Base-by-base conservation (phyloP, 2,329 filamentous ascomycete species). In the Arthrobotrys musiformis region DNA sequence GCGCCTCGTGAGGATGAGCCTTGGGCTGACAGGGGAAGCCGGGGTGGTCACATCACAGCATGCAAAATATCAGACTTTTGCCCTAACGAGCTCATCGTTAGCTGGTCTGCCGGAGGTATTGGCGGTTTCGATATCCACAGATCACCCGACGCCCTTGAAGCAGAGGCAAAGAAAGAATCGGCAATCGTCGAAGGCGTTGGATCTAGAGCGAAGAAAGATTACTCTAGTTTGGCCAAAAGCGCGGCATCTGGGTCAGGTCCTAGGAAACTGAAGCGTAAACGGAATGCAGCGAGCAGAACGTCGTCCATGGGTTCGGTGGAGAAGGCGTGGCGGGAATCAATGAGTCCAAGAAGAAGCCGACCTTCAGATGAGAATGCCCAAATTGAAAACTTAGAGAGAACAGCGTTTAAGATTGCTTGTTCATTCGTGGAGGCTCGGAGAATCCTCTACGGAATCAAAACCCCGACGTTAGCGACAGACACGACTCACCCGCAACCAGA, bases 31-130 rank as follows among this genome's bases (percentile, higher is more conserved):
- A 70, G 67, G 50, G 73, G 58, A 35, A 64, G 58, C 19, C 64
- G 73, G 9, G 64, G 67, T 40, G 88, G 89, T 3, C 89, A 91
- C 79, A 91, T 91, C 80, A 91, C 90, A 1, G 89, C 90, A 15
- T 90, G 89, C 83, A 91, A 91, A 82, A 91, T 91, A 80, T 90
- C 89, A 79, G 89, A 91, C 82, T 88, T 88, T 7, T 87, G 90
- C 75, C 90, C 90, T 0, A 89, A 91, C 78, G 89, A 91, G 80
- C 87, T 91, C 80, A 83, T 91, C 13, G 90, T 88, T 22, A 91
- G 89, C 79, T 91, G 90, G 90, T 90, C 89, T 19, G 89, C 88
- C 22, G 89, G 90, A 78, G 86, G 89, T 78, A 89, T 91, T 61
- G 90, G 90, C 82, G 88, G 87, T 79, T 91, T 91, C 80, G 89